A percentile compares a stretch with the other conserved stretches of the same genome.
Conservation (phyloP, 306 rosid genomes). For the Cucumis melo region DNA sequence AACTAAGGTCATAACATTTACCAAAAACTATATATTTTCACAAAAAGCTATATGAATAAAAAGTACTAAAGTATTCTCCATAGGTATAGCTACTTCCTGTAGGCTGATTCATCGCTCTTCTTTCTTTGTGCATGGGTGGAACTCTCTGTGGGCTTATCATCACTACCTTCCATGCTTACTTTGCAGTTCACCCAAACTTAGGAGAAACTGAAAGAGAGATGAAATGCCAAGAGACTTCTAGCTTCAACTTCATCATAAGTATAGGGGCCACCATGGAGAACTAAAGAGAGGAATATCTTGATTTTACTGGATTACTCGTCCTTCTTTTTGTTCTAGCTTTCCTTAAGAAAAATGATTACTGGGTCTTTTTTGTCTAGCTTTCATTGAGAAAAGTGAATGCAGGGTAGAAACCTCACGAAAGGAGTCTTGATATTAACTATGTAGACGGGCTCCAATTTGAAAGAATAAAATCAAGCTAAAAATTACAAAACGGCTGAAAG, state of each 20-base stretch:
- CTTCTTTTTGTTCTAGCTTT: too few species aligned
- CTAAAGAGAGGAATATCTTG: not conserved
- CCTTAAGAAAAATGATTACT: too few species aligned
- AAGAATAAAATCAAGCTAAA: not conserved
- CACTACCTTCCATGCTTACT: not conserved
- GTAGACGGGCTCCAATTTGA: not conserved
- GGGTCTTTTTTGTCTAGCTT: too few species aligned
- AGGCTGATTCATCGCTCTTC: not conserved
- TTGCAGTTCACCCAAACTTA: not conserved
- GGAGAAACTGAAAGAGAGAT: not conserved
- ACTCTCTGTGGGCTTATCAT: not conserved
- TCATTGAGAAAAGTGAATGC: not conserved
- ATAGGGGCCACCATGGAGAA: not conserved
- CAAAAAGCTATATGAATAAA: not conserved
- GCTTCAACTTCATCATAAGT: not conserved
- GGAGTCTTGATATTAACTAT: not conserved
- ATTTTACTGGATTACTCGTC: not conserved
- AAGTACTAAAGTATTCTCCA: not conserved
- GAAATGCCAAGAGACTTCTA: not conserved
- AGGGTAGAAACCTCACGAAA: not conserved
- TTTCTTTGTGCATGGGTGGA: not conserved
- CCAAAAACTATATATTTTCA: not conserved
- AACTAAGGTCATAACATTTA: not conserved
- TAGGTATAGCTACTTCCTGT: not conserved
- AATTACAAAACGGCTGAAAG: not conserved